Conservation (phyloP, 352 stramenopile genomes). For the Pythium rhizo-oryzae region DNA sequence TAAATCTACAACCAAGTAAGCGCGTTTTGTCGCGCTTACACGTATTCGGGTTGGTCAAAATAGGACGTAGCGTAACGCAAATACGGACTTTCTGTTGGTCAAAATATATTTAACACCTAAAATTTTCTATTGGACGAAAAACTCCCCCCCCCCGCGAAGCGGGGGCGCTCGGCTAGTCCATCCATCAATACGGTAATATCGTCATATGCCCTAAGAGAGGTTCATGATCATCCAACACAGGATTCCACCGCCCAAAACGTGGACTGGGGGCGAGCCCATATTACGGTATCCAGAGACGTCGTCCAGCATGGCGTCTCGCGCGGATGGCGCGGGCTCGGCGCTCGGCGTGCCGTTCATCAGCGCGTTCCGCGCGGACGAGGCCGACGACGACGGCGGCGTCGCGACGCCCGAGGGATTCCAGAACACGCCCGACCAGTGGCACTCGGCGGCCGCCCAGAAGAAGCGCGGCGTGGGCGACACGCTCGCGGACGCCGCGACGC, state of each 20-base stretch:
- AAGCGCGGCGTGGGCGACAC: slow-evolving; percentile 35
- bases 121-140: no score
- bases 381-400: slow-evolving; percentile 50
- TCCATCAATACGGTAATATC: background rate
- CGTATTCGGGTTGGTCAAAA: no score
- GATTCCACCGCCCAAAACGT: no score
- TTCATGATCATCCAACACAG: slow-evolving; percentile 1
- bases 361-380: slow-evolving; percentile 43
- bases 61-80: no score
- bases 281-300: background rate
- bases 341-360: slow-evolving; percentile 32
- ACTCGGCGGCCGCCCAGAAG: slow-evolving; percentile 30
- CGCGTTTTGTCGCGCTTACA: no score
- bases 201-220: slow-evolving; percentile 1
- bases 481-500: slow-evolving; percentile 19
- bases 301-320: slow-evolving; percentile 4
- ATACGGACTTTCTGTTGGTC: no score
- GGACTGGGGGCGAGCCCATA: no score
- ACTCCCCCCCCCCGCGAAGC: no score
- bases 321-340: background rate
- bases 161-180: no score
- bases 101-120: no score
- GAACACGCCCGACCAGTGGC: slow-evolving; percentile 51
- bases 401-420: slow-evolving; percentile 66
- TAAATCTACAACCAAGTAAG: no score